Percentiles rank a stretch among this genome's conserved stretches.
These are phyloP conservation scores for Agrocybe pediades DNA, from an alignment of 768 basidiomycete species.

Conservation along the genomic window DNA sequence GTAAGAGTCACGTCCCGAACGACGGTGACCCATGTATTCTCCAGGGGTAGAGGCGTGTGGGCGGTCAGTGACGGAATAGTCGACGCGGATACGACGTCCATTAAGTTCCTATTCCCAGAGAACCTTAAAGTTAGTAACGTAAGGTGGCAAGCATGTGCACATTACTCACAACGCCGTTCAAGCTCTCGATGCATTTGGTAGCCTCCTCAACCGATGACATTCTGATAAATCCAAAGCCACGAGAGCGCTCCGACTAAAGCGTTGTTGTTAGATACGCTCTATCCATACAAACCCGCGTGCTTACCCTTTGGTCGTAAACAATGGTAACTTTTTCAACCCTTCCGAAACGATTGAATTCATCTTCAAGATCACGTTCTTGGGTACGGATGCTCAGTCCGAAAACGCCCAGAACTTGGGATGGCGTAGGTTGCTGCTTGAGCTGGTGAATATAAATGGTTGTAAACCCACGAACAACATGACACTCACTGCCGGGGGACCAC, in stretches of 20 bases:
- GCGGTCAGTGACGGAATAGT: conserved; percentile 92
- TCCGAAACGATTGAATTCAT: conserved; percentile 89
- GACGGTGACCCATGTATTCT: conserved; percentile 95
- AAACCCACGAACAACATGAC: conserved; percentile 48
- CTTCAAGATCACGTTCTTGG: conserved; percentile 89
- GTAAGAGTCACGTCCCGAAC: conserved; percentile 44
- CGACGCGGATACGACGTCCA: conserved; percentile 94
- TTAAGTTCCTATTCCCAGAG: conserved; percentile 77
- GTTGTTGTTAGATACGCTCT: conserved; percentile 11
- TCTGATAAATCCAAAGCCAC: conserved; percentile 97
- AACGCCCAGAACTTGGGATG: conserved; percentile 91
- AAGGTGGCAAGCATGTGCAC: background rate
- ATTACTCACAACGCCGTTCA: conserved; percentile 85
- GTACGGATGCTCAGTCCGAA: conserved; percentile 98
- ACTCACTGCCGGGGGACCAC: conserved; percentile 62
- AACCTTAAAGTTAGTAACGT: background rate
- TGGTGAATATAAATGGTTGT: conserved; percentile 31
- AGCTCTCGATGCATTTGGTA: conserved; percentile 79
- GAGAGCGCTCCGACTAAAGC: conserved; percentile 85
- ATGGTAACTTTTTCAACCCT: conserved; percentile 94
- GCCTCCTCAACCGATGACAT: conserved; percentile 93
- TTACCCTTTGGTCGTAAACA: conserved; percentile 93
- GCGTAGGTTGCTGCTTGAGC: conserved; percentile 77
- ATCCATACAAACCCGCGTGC: conserved; percentile 30
- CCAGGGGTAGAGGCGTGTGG: conserved; percentile 97